Percentiles rank a stretch among this genome's conserved stretches.
Conservation (phyloP, 2,329 filamentous ascomycete species). For the Aureobasidium sp. region DNA sequence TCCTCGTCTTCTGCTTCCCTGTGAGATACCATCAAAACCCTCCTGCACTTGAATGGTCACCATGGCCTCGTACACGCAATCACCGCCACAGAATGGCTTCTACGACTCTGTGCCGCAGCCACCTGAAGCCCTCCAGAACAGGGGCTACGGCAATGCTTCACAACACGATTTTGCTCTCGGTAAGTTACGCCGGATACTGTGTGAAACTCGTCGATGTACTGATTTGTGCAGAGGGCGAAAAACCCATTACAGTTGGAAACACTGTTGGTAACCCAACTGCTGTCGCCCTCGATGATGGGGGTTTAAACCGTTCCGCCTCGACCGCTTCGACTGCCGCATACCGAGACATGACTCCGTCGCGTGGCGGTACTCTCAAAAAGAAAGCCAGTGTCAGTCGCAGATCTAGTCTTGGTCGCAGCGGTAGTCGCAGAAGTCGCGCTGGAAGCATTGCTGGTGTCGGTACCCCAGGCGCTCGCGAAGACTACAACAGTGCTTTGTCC, state of each 20-base stretch:
- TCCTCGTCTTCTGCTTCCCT: background rate
- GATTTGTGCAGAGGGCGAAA: background rate
- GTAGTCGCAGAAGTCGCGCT: conserved; percentile 66
- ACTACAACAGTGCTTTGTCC: conserved; percentile 76
- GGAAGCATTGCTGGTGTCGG: conserved; percentile 75
- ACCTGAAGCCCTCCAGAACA: conserved; percentile 32
- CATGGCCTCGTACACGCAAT: conserved; percentile 25
- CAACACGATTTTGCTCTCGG: conserved; percentile 34
- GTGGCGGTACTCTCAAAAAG: conserved; percentile 79
- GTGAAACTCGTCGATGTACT: conserved; percentile 31
- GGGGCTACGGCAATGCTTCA: conserved; percentile 26
- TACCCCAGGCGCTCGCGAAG: conserved; percentile 53
- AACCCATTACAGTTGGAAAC: conserved; percentile 40
- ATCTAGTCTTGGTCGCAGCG: conserved; percentile 68
- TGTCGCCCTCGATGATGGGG: conserved; percentile 58
- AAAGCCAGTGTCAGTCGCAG: conserved; percentile 69
- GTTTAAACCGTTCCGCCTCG: conserved; percentile 57
- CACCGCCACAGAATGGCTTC: conserved; percentile 21
- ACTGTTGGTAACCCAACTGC: conserved; percentile 58
- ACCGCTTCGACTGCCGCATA: conserved; percentile 42
- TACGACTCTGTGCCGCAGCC: conserved; percentile 35
- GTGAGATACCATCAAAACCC: background rate
- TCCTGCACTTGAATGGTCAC: conserved; percentile 1
- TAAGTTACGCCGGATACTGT: conserved; percentile 24
- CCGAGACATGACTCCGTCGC: conserved; percentile 41